Evolutionary conservation across 495 filamentous ascomycete genomes (phyloP), one percentile per base, ranked within the genome.

Genomic region (Amniculicola lignicola): DNA sequence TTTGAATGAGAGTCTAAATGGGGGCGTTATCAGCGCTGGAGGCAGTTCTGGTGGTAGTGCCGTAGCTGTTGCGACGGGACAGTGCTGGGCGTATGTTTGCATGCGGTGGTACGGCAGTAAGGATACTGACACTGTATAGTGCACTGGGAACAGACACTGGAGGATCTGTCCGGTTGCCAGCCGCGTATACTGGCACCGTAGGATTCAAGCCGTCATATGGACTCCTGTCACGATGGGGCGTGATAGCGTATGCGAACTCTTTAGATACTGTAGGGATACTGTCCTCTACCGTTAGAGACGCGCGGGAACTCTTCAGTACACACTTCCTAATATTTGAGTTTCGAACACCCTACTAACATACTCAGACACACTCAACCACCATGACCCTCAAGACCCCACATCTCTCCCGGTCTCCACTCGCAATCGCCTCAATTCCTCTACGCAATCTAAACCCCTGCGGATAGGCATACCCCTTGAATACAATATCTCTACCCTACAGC

Each of bases 181-280:
- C 94, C 15, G 89, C 93, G 11, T 97, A 94, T 65, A 91, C 85
- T 4, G 89, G 90, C 7, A 79, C 82, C 11, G 79, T 94, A 21
- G 93, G 93, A 0, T 96, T 90, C 72, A 98, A 98, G 71, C 93
- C 93, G 12, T 94, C 88, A 4, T 94, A 94, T 65, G 90, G 89
- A 9, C 69, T 87, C 60, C 64, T 92, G 27, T 94, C 89, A 47
- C 78, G 93, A 41, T 90, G 86, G 79, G 93, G 93, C 15, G 91
- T 98, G 7, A 78, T 97, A 24, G 87, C 91, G 18, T 98, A 97
- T 68, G 93, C 94, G 15, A 96, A 97, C 64, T 95, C 90, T 2
- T 69, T 98, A 5, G 93, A 98, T 66, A 98, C 93, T 1, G 89
- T 98, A 4, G 94, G 94, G 0, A 76, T 98, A 1, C 51, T 98